phyloP scores from a whole-genome alignment of 495 filamentous ascomycete genomes.

The Neurospora sp. region DNA sequence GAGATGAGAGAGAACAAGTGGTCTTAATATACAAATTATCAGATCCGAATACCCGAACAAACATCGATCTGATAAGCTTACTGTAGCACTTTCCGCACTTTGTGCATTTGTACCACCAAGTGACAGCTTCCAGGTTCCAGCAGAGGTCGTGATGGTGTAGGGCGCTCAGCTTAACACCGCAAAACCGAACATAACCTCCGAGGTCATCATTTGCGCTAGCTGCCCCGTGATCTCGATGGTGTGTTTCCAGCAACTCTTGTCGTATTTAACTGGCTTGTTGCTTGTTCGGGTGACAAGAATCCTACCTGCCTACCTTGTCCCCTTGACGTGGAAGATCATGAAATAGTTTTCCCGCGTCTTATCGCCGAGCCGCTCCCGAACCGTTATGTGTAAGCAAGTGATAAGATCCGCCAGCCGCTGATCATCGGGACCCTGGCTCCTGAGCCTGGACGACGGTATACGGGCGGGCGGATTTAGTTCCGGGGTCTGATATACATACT shows the following conservation, averaged over 20 bases:
- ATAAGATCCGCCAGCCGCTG: background rate
- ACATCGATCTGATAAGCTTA: background rate
- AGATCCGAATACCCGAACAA: background rate
- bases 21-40: background rate
- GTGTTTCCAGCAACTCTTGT: background rate
- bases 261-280: no score
- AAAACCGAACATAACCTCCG: background rate
- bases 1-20: background rate
- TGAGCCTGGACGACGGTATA: background rate
- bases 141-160: background rate
- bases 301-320: background rate
- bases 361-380: background rate
- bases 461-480: background rate
- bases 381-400: background rate
- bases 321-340: background rate
- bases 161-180: background rate
- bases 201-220: background rate
- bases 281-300: background rate
- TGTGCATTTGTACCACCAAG: background rate
- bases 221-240: background rate
- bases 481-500: background rate
- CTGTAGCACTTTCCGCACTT: background rate
- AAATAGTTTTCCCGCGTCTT: background rate
- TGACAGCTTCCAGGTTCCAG: no score
- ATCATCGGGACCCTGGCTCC: background rate